Evolutionary conservation across 805 yeast species (phyloP).

Genomic region (Monosporozyma aquatica): DNA sequence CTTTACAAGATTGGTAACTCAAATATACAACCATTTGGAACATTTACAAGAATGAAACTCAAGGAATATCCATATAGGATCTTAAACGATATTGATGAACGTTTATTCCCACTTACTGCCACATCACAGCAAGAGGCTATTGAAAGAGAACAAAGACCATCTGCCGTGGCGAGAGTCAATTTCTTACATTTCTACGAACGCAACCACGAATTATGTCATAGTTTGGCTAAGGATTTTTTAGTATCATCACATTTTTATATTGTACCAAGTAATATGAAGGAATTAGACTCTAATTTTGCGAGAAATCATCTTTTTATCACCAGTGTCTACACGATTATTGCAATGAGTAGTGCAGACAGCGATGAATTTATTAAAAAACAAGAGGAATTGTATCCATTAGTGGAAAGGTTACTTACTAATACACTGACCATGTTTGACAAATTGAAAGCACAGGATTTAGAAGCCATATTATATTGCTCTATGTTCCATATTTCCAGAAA

Average conservation of each 20-base stretch:
- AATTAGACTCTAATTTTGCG: constrained; percentile 39
- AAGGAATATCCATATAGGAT: constrained; percentile 33
- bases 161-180: constrained; percentile 34
- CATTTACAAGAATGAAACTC: constrained; percentile 11
- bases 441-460: constrained; percentile 52
- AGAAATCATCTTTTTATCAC: constrained; percentile 44
- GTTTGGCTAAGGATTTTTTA: constrained; percentile 39
- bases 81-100: constrained; percentile 32
- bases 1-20: no score
- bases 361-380: constrained; percentile 42
- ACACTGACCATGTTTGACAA: constrained; percentile 41
- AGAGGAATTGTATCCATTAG: constrained; percentile 38
- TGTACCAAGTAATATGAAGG: constrained; percentile 50
- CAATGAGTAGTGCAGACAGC: constrained; percentile 49
- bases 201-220: constrained; percentile 36
- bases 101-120: constrained; percentile 30
- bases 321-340: constrained; percentile 43
- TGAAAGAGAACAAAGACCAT: constrained; percentile 30
- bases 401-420: constrained; percentile 40
- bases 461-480: constrained; percentile 47
- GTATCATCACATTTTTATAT: constrained; percentile 52
- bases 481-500: constrained; percentile 47
- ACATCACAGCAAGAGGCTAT: constrained; percentile 21
- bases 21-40: neutral
- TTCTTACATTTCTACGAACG: constrained; percentile 39